Conservation (phyloP, 2,329 filamentous ascomycete genomes). For the Botrytis fragariae region DNA sequence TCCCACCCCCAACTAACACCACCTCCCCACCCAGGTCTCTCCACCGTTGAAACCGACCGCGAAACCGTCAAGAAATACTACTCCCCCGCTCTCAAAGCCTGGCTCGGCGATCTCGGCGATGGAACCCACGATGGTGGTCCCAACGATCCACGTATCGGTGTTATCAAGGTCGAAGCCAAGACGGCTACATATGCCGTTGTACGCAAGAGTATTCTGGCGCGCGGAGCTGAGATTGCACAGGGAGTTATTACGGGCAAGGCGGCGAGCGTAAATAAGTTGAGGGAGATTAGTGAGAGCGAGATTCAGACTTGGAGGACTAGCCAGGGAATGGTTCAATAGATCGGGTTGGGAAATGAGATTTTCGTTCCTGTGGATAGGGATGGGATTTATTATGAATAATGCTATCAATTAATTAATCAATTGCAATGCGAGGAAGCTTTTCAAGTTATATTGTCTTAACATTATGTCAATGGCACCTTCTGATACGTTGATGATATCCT, state of each 20-base stretch:
- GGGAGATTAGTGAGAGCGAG: slow-evolving; percentile 68
- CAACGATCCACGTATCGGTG: slow-evolving; percentile 75
- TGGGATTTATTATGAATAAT: neutral
- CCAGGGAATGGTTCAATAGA: slow-evolving; percentile 15
- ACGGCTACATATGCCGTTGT: slow-evolving; percentile 71
- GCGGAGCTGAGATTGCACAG: slow-evolving; percentile 70
- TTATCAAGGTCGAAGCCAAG: slow-evolving; percentile 73
- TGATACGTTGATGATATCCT: neutral
- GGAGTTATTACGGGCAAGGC: slow-evolving; percentile 70
- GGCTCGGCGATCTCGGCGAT: slow-evolving; percentile 82
- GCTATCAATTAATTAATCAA: neutral
- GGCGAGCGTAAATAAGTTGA: slow-evolving; percentile 70
- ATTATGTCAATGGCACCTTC: neutral
- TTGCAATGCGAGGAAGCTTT: neutral
- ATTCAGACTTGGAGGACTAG: slow-evolving; percentile 39
- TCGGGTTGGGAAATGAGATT: neutral
- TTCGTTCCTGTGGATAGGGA: too few species aligned
- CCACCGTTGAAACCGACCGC: neutral
- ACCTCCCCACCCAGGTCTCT: neutral
- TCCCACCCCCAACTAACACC: neutral
- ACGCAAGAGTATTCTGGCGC: slow-evolving; percentile 60
- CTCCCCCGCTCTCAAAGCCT: slow-evolving; percentile 69
- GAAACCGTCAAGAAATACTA: slow-evolving; percentile 79
- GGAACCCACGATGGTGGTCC: slow-evolving; percentile 79
- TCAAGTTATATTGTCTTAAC: neutral